Conservation (phyloP, 257 asterid genomes). For the Ballota nigra region DNA sequence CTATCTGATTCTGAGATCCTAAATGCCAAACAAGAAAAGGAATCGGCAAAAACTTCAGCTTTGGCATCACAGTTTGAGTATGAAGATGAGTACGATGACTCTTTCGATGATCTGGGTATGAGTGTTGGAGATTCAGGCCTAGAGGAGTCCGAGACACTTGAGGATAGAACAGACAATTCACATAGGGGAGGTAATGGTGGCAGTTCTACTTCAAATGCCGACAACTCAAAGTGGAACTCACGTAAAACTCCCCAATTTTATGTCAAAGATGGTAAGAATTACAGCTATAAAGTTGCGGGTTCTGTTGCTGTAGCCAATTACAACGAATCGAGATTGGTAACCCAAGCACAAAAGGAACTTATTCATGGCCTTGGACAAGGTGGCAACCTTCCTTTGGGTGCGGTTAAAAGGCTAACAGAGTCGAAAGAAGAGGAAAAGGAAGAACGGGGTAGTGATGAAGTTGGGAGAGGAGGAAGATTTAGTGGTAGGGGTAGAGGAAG, state of each 20-base stretch:
- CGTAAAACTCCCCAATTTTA: slow-evolving; percentile 74
- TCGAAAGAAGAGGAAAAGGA: slow-evolving; percentile 30
- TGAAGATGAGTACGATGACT: slow-evolving; percentile 96
- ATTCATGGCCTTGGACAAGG: slow-evolving; percentile 91
- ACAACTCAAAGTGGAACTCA: slow-evolving; percentile 62
- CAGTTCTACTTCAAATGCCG: slow-evolving; percentile 37
- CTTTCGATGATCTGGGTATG: slow-evolving; percentile 90
- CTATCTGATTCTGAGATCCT: slow-evolving; percentile 45
- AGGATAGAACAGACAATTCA: slow-evolving; percentile 26
- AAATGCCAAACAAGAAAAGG: slow-evolving; percentile 43
- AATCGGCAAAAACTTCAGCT: slow-evolving; percentile 63
- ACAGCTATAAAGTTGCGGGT: slow-evolving; percentile 89
- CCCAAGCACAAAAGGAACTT: slow-evolving; percentile 58
- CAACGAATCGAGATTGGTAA: slow-evolving; percentile 67
- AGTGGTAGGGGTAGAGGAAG: slow-evolving; percentile 46
- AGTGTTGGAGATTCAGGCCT: slow-evolving; percentile 72
- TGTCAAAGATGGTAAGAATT: slow-evolving; percentile 94
- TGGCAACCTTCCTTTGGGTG: slow-evolving; percentile 80
- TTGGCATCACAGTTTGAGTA: slow-evolving; percentile 79
- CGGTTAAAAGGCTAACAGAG: slow-evolving; percentile 43
- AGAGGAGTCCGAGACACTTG: slow-evolving; percentile 55
- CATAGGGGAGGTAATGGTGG: slow-evolving; percentile 38
- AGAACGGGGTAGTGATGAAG: slow-evolving; percentile 30
- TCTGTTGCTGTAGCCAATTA: slow-evolving; percentile 70
- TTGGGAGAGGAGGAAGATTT: slow-evolving; percentile 20